Evolutionary conservation across 2,329 filamentous ascomycete species (phyloP).

Genomic region (Penicillium concentricum): DNA sequence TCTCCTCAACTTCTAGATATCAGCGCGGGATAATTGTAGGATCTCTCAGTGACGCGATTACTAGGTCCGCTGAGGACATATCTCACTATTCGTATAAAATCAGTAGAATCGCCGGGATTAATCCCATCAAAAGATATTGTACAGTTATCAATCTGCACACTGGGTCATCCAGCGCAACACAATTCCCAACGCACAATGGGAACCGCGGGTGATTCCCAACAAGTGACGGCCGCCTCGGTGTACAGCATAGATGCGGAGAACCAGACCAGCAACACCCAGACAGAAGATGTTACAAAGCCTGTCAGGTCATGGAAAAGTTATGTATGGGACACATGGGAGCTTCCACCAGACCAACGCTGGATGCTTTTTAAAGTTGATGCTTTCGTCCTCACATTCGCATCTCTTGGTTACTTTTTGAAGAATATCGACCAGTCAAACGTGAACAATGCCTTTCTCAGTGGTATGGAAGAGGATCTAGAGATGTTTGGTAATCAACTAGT

Average conservation of each 20-base stretch:
- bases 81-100: background rate
- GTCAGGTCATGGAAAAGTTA: constrained; percentile 22
- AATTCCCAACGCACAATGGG: background rate
- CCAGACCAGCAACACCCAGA: background rate
- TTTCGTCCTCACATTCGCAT: constrained; percentile 29
- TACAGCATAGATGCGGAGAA: constrained; percentile 4
- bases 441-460: constrained; percentile 43
- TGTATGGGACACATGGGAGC: constrained; percentile 25
- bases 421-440: constrained; percentile 45
- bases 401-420: constrained; percentile 31
- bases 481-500: constrained; percentile 39
- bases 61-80: constrained; percentile 1
- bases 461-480: constrained; percentile 39
- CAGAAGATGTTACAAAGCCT: background rate
- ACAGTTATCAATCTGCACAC: background rate
- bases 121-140: background rate
- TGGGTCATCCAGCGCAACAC: background rate
- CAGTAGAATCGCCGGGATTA: no score
- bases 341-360: constrained; percentile 24
- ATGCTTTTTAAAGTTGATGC: constrained; percentile 32
- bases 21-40: background rate
- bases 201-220: background rate
- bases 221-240: background rate
- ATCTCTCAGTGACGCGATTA: background rate
- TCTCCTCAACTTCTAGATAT: background rate